phyloP scores from a whole-genome alignment of 495 filamentous ascomycete genomes.

The Daldinia childiae region DNA sequence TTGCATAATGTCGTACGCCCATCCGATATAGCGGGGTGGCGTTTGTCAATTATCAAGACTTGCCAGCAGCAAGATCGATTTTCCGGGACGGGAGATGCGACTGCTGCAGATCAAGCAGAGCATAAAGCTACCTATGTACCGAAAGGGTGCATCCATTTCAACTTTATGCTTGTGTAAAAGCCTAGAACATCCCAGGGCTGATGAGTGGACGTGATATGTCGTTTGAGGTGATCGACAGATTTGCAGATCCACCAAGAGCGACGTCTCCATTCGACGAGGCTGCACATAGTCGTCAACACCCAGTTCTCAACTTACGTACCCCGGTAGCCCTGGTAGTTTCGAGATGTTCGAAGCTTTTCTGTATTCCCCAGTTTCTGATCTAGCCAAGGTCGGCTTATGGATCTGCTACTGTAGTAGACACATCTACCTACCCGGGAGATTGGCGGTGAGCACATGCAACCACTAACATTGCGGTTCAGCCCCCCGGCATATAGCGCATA shows the following conservation, averaged over 20 bases:
- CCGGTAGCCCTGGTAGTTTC: conserved; percentile 2
- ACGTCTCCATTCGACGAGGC: conserved; percentile 43
- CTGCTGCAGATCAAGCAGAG: conserved; percentile 19
- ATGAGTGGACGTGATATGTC: conserved; percentile 37
- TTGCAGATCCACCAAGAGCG: conserved; percentile 37
- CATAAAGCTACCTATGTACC: conserved; percentile 16
- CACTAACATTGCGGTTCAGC: conserved; percentile 21
- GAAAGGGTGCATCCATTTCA: conserved; percentile 20
- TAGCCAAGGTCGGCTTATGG: conserved; percentile 17
- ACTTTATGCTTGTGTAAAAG: conserved; percentile 20
- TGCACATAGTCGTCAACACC: conserved; percentile 23
- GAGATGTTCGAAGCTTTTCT: conserved; percentile 17
- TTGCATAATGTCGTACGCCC: conserved; percentile 42
- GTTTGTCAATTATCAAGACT: conserved; percentile 35
- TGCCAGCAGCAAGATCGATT: conserved; percentile 19
- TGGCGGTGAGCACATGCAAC: conserved; percentile 41
- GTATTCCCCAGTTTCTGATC: conserved; percentile 18
- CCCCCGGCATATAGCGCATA: conserved; percentile 34
- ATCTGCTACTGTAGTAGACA: conserved; percentile 22
- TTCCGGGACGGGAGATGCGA: conserved; percentile 31
- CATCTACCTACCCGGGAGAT: conserved; percentile 22
- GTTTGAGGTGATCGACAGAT: conserved; percentile 41
- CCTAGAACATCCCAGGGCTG: conserved; percentile 42
- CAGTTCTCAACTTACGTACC: conserved; percentile 5
- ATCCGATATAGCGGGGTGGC: conserved; percentile 39